These are phyloP conservation scores for Penicillium crystallinum DNA, from an alignment of 495 filamentous ascomycete genomes.

Conservation along the genomic window DNA sequence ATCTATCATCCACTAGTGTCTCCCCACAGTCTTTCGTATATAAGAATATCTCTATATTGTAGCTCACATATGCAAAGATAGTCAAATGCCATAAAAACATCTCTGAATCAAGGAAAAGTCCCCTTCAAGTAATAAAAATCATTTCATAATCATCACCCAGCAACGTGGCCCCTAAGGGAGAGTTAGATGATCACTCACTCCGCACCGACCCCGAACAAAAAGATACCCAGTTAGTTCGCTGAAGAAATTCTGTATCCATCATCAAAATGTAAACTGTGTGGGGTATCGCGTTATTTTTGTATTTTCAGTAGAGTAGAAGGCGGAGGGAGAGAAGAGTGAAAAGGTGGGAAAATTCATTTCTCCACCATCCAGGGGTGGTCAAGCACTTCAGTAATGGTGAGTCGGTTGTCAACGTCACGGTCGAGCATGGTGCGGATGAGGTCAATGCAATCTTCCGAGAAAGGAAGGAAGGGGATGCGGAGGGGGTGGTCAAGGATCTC, in stretches of 20 bases:
- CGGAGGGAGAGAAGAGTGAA: neutral
- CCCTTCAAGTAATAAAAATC: neutral
- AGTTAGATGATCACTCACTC: neutral
- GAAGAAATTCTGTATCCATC: constrained; percentile 9
- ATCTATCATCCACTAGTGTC: neutral
- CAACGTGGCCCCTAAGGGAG: neutral
- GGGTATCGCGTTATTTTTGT: constrained; percentile 28
- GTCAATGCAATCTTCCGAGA: constrained; percentile 88
- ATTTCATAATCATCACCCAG: constrained; percentile 1
- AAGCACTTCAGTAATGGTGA: constrained; percentile 77
- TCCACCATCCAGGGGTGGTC: constrained; percentile 71
- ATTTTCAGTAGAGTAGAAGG: constrained; percentile 10
- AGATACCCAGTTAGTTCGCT: constrained; percentile 7
- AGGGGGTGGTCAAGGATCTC: constrained; percentile 98
- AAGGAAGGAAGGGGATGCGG: constrained; percentile 76
- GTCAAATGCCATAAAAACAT: neutral
- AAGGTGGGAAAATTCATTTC: constrained; percentile 9
- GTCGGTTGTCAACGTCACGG: constrained; percentile 74
- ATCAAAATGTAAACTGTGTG: constrained; percentile 24
- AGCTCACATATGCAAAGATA: neutral
- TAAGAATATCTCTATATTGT: neutral
- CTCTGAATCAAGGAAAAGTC: neutral
- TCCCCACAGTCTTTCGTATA: neutral
- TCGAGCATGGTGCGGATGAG: constrained; percentile 87
- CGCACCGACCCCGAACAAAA: constrained; percentile 2